phyloP scores from a whole-genome alignment of 768 basidiomycete species.

The Tulasnella sp. region DNA sequence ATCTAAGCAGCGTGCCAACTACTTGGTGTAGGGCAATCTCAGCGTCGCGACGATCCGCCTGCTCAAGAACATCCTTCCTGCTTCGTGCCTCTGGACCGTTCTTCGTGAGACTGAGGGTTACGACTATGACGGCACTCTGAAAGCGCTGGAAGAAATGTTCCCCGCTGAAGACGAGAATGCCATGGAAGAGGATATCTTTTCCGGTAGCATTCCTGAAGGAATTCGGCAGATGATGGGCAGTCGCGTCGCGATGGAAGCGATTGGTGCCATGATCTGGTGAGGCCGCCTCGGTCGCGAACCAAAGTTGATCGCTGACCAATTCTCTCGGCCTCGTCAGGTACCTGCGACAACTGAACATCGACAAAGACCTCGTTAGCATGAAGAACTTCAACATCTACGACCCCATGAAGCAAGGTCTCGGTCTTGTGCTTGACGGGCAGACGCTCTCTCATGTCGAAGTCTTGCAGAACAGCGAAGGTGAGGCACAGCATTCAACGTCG shows the following conservation, averaged over 20 bases:
- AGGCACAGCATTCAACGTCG: background rate
- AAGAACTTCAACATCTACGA: slow-evolving; percentile 97
- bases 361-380: slow-evolving; percentile 91
- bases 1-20: slow-evolving; percentile 30
- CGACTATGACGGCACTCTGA: slow-evolving; percentile 63
- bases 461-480: slow-evolving; percentile 80
- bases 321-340: slow-evolving; percentile 49
- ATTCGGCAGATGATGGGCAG: slow-evolving; percentile 71
- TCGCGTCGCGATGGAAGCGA: slow-evolving; percentile 68
- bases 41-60: slow-evolving; percentile 78
- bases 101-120: slow-evolving; percentile 82
- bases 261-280: slow-evolving; percentile 90
- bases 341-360: slow-evolving; percentile 89
- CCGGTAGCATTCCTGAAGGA: slow-evolving; percentile 55
- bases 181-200: slow-evolving; percentile 45
- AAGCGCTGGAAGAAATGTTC: slow-evolving; percentile 66
- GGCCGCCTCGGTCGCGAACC: slow-evolving; percentile 22
- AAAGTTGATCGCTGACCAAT: background rate
- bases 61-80: slow-evolving; percentile 74
- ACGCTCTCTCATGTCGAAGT: slow-evolving; percentile 95
- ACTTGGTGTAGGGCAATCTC: slow-evolving; percentile 64
- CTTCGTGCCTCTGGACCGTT: slow-evolving; percentile 82
- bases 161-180: slow-evolving; percentile 45
- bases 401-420: slow-evolving; percentile 86
- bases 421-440: slow-evolving; percentile 86